Conservation (phyloP, 2,329 filamentous ascomycete genomes). For the Aureobasidium namibiae region DNA sequence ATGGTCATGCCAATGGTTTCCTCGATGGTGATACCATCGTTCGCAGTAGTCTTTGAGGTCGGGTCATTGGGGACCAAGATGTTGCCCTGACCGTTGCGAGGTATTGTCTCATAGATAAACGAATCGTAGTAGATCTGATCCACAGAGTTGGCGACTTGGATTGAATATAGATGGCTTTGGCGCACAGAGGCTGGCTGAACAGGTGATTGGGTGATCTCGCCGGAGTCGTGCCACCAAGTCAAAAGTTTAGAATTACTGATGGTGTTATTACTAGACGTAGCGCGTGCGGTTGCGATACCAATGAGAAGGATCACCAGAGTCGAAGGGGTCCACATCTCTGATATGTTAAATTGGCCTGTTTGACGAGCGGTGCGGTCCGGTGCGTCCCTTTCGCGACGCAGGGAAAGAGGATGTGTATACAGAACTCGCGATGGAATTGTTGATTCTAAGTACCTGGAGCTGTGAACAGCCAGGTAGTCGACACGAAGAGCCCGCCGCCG, state of each 20-base stretch:
- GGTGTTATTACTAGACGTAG: neutral
- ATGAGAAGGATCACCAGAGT: neutral
- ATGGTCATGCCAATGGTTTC: conserved; percentile 5
- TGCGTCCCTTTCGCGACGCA: neutral
- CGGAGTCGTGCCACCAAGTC: conserved; percentile 1
- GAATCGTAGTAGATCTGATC: conserved; percentile 7
- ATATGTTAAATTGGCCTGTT: neutral
- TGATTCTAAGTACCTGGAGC: neutral
- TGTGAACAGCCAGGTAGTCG: neutral
- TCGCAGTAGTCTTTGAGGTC: neutral
- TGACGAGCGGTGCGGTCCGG: neutral
- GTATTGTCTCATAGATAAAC: conserved; percentile 1
- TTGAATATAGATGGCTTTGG: neutral
- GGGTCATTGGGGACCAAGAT: neutral
- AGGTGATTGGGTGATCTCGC: neutral
- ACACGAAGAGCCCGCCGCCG: no score
- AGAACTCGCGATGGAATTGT: neutral
- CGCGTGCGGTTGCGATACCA: neutral
- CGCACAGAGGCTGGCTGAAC: neutral
- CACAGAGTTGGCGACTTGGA: neutral
- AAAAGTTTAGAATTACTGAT: neutral
- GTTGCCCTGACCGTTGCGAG: conserved; percentile 8
- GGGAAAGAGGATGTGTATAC: neutral
- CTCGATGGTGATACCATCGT: conserved; percentile 8
- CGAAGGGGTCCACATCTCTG: neutral